Base-by-base conservation (phyloP, 345 rosid genomes). In the Cochlearia excelsa region DNA sequence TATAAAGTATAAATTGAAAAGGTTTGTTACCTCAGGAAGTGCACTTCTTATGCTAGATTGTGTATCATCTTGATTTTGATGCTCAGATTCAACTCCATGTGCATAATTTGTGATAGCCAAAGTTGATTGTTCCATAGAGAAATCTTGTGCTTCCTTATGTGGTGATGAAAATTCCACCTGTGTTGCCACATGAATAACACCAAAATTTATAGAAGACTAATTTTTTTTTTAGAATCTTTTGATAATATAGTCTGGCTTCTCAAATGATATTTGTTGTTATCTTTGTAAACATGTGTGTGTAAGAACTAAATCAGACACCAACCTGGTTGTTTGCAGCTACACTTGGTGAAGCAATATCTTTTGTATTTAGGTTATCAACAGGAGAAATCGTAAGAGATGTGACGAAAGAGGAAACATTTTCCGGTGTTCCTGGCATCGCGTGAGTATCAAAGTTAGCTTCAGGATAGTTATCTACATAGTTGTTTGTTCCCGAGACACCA, bases 21-120 rank as follows among this genome's bases (percentile, higher is more conserved):
- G 48, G 27, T 33, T 33, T 60, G 67, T 66, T 67, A 88, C 96
- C 68, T 49, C 75, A 6, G 98, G 98, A 65, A 88, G 84, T 69
- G 85, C 90, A 63, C 54, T 73, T 77, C 98, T 79, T 66, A 57
- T 71, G 57, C 27, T 61, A 59, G 71, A 57, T 28, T 72, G 66
- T 10, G 74, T 54, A 71, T 79, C 80, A 23, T 23, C 64, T 41
- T 78, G 59, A 42, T 65, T 57, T 61, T 53, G 59, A 59, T 58
- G 57, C 66, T 60, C 77, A n/a, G 62, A 40, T 67, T 51, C 74
- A 61, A 53, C 68, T 50, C 47, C 83, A 51, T 58, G 76, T 29
- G 61, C 64, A 46, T 63, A 39, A 67, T 44, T 42, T 30, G 69
- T n/a, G 73, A 57, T 66, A 67, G 44, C 43, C 46, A 64, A 59